phyloP scores from a whole-genome alignment of 2,329 filamentous ascomycete genomes.

The Fusarium sambucinum region DNA sequence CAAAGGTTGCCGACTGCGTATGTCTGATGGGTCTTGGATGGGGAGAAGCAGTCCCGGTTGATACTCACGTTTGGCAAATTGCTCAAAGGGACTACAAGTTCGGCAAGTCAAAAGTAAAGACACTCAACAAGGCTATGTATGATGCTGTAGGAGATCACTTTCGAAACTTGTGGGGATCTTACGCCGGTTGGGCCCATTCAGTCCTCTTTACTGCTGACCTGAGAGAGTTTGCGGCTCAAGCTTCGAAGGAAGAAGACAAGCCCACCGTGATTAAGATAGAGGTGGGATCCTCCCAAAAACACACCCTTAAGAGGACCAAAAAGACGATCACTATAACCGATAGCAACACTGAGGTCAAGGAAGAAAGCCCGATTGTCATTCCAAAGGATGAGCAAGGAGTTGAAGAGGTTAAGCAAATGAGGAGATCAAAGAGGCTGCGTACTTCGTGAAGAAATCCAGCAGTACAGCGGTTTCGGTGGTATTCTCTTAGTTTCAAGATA shows the following conservation, averaged over 20 bases:
- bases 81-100: constrained; percentile 96
- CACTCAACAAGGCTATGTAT: constrained; percentile 88
- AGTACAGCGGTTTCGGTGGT: background rate
- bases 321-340: constrained; percentile 37
- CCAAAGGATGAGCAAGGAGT: constrained; percentile 29
- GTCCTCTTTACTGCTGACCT: constrained; percentile 96
- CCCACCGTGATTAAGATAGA: constrained; percentile 34
- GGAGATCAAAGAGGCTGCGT: constrained; percentile 49
- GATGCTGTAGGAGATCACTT: constrained; percentile 93
- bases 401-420: constrained; percentile 27
- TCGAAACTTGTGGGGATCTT: constrained; percentile 86
- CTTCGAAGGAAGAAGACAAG: constrained; percentile 42
- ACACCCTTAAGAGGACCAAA: constrained; percentile 45
- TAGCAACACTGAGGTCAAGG: constrained; percentile 30
- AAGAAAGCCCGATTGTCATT: constrained; percentile 26
- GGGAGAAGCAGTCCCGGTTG: constrained; percentile 94
- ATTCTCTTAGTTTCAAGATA: background rate
- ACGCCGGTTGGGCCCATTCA: constrained; percentile 97
- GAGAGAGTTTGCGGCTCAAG: constrained; percentile 80
- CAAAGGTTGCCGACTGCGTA: constrained; percentile 97
- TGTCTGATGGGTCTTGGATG: constrained; percentile 96
- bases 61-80: constrained; percentile 99
- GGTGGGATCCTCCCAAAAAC: constrained; percentile 42
- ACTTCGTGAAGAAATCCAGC: constrained; percentile 22
- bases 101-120: constrained; percentile 84